Evolutionary conservation across 768 basidiomycete genomes (phyloP), one percentile per base, ranked within the genome.

Genomic region (Pleurotus tuber-regium): DNA sequence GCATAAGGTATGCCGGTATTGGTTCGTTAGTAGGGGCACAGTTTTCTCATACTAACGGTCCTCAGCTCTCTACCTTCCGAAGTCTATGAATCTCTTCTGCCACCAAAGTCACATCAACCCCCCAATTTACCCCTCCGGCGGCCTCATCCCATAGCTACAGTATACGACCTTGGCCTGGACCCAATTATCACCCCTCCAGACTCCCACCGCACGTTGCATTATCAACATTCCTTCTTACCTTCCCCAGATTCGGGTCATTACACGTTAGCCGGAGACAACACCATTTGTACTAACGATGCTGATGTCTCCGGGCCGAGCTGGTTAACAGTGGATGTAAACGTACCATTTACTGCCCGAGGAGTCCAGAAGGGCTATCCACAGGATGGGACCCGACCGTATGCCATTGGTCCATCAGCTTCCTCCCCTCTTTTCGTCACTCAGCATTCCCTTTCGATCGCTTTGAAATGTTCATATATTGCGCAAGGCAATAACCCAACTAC

Each of bases 391-490:
- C n/a, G n/a, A n/a, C n/a, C n/a, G n/a, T n/a, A n/a, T n/a, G 60
- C 58, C 21, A 59, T 84, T 16, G 74, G 80, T 4, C 72, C 82
- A 1, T 75, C 77, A 7, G 66, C 72, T 21, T 58, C 65, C 14
- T 75, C 79, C 19, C 86, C 89, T 3, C 75, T 88, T 36, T 77
- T 81, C 58, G 72, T 59, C 19, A 78, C 87, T 14, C 55, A 61
- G 5, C 88, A 90, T 62, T 68, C 78, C 40, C 58, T 83, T 50
- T 64, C 66, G 24, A 64, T 89, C 30, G 70, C 72, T n/a, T 57
- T 90, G 54, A 73, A 68, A 36, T 83, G 77, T 65, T 69, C 77
- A 16, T 89, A 87, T 61, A 74, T 77, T 46, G 29, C 75, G 39
- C 69, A 72, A 4, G 72, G 69, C 10, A 63, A 56, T 4, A 61